Conservation (phyloP, 1,284 basidiomycete genomes). For the Sanghuangporus sanghuang region DNA sequence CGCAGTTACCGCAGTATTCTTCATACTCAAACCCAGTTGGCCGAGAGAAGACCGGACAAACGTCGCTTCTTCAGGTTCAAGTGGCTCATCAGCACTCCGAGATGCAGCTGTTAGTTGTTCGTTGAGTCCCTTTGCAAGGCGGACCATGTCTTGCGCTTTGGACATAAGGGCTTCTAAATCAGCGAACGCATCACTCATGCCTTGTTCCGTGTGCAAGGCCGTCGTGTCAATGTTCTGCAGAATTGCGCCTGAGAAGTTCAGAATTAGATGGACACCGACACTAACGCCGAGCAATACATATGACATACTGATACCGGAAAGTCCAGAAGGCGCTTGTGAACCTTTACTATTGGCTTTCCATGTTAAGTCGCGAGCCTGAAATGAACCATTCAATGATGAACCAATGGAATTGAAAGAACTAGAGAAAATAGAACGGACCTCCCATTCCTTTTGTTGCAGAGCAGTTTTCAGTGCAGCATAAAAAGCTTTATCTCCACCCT, state of each 20-base stretch:
- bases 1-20: slow-evolving; percentile 76
- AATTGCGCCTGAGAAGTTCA: slow-evolving; percentile 9
- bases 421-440: slow-evolving; percentile 38
- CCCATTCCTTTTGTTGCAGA: slow-evolving; percentile 80
- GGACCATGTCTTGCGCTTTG: slow-evolving; percentile 91
- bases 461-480: slow-evolving; percentile 78
- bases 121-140: slow-evolving; percentile 84
- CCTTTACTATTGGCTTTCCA: not conserved
- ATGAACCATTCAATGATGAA: slow-evolving; percentile 22
- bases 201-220: slow-evolving; percentile 38
- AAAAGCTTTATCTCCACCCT: slow-evolving; percentile 83
- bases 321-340: slow-evolving; percentile 9
- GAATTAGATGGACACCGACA: not conserved
- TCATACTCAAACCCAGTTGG: slow-evolving; percentile 78
- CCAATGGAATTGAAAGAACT: slow-evolving; percentile 20
- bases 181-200: slow-evolving; percentile 76
- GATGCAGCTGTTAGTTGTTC: slow-evolving; percentile 56
- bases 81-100: slow-evolving; percentile 18
- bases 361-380: not conserved
- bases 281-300: not conserved
- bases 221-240: slow-evolving; percentile 16
- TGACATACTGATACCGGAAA: slow-evolving; percentile 49
- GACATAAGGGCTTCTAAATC: slow-evolving; percentile 92
- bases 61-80: slow-evolving; percentile 74
- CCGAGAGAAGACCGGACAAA: slow-evolving; percentile 87